These are phyloP conservation scores for Pichia heedii DNA, from an alignment of 805 yeast species.

Conservation along the genomic window DNA sequence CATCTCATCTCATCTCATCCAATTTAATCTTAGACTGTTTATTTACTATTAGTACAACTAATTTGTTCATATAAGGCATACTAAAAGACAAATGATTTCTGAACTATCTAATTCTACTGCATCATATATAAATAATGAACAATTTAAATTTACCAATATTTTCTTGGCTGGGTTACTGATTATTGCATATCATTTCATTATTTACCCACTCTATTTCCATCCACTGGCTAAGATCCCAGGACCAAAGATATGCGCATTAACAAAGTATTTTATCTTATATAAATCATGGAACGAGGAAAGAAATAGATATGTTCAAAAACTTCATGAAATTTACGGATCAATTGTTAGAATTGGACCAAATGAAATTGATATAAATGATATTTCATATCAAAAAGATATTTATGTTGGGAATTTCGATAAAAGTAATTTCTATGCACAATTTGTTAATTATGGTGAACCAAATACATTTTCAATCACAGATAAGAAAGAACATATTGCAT, in stretches of 20 bases:
- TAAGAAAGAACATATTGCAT: conserved; percentile 37
- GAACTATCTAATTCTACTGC: background rate
- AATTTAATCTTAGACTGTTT: too few species aligned
- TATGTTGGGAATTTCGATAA: conserved; percentile 51
- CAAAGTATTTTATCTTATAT: conserved; percentile 33
- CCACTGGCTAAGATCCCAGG: conserved; percentile 51
- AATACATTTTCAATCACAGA: conserved; percentile 53
- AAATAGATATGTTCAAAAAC: conserved; percentile 36
- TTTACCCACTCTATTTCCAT: conserved; percentile 40
- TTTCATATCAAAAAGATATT: conserved; percentile 42
- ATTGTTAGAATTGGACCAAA: conserved; percentile 53
- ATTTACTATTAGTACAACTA: too few species aligned
- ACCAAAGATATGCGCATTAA: conserved; percentile 41
- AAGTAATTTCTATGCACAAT: conserved; percentile 49
- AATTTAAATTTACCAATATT: background rate
- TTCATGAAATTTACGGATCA: conserved; percentile 53
- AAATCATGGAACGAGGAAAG: conserved; percentile 40
- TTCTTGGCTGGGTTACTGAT: conserved; percentile 5
- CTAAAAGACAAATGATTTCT: background rate
- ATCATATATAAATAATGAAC: background rate
- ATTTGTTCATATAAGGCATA: too few species aligned
- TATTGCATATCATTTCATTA: conserved; percentile 12
- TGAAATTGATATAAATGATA: conserved; percentile 51
- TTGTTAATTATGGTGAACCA: conserved; percentile 45
- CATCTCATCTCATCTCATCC: too few species aligned